Evolutionary conservation across 2,329 filamentous ascomycete genomes (phyloP), one percentile per base, ranked within the genome.

Genomic region (Hypoxylon sp.): DNA sequence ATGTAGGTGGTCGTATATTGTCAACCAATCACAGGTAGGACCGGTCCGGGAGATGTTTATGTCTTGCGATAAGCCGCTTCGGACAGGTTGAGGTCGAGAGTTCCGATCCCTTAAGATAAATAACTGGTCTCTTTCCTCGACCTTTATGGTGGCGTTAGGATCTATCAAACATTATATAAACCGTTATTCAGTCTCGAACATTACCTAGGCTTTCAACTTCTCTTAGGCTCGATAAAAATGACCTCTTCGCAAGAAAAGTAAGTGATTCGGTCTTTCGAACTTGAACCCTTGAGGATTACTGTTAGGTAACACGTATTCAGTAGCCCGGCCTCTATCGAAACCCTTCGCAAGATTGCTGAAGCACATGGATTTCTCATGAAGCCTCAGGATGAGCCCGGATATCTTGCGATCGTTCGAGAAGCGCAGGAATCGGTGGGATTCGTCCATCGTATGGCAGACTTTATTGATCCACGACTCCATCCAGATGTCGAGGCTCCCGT

Each of bases 401-500:
- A 68, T 46, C 65, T 71, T 33, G 10, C 31, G 19, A 31, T 62
- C 22, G 57, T 63, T 26, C 50, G 52, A 17, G 63, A 46, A 2
- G 56, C 62, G 4, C 50, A 64, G 33, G 33, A 62, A 26, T 68
- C 68, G 9, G 52, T 68, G 0, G 63, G 63, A 0, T 48, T 60
- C 19, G 74, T 82, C 55, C 67, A 79, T 24, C 63, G 65, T 24
- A 68, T 80, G 37, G 75, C 76, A 1, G 80, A 82, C 61, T 82
- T 80, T 64, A 66, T 80, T 37, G 78, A 81, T 63, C 79, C 68
- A 31, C 48, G 47, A 14, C 52, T 71, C 11, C 37, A 33, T 10
- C 59, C 51, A 2, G 31, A 48, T 17, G 14, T 58, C 3, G 37
- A 9, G 14, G 14, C 31, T 13, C 5, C 46, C 39, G 24, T 3